phyloP scores from a whole-genome alignment of 2,329 filamentous ascomycete species.

The Arachnomyces sp. region DNA sequence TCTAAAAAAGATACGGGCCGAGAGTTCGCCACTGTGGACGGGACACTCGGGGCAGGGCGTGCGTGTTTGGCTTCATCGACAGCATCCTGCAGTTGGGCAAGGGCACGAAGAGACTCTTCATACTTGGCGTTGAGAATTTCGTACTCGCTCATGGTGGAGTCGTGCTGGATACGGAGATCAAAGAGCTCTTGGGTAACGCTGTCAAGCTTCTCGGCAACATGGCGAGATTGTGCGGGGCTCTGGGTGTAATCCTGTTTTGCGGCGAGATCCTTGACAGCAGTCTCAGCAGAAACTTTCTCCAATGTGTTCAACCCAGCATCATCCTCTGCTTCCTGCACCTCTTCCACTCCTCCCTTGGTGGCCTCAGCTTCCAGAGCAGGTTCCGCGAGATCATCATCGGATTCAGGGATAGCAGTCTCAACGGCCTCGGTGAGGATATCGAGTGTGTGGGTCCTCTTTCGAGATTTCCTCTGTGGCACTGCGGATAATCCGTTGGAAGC shows the following conservation, averaged over 20 bases:
- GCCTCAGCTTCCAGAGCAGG: constrained; percentile 22
- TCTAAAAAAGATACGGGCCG: constrained; percentile 79
- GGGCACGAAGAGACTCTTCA: constrained; percentile 71
- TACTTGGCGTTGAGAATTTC: constrained; percentile 81
- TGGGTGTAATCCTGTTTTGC: constrained; percentile 42
- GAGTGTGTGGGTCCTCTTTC: constrained; percentile 29
- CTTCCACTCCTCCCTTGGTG: constrained; percentile 17
- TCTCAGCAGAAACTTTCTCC: constrained; percentile 26
- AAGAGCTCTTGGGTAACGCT: constrained; percentile 84
- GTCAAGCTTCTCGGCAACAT: constrained; percentile 88
- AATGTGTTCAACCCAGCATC: constrained; percentile 28
- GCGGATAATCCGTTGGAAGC: constrained; percentile 9
- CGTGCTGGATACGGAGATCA: constrained; percentile 83
- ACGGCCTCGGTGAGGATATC: constrained; percentile 37
- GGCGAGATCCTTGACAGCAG: constrained; percentile 17
- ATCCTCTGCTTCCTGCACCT: constrained; percentile 15
- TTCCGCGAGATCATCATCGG: constrained; percentile 33
- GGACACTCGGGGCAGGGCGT: constrained; percentile 34
- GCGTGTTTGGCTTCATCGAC: constrained; percentile 70
- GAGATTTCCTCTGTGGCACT: constrained; percentile 17
- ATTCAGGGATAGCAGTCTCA: constrained; percentile 38
- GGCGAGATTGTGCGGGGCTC: constrained; percentile 72
- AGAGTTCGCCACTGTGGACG: constrained; percentile 30
- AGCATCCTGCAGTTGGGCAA: constrained; percentile 69
- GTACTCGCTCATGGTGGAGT: constrained; percentile 70